Conservation (phyloP, 345 rosid species). For the Brassica napus region DNA sequence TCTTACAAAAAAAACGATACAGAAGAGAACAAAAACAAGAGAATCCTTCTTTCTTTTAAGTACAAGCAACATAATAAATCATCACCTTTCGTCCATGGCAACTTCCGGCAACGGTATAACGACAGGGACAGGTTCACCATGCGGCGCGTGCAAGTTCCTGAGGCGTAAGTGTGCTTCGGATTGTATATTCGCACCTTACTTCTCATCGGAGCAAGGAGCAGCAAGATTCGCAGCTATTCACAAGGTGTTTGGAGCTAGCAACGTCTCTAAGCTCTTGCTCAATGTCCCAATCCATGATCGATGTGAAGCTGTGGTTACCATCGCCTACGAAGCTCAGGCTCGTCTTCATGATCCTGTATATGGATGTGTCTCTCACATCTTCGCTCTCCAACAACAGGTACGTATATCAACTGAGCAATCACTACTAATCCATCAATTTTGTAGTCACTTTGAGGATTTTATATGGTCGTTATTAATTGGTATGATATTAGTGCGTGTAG, state of each 20-base stretch:
- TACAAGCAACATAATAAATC: neutral
- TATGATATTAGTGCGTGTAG: constrained; percentile 8
- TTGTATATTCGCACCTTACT: constrained; percentile 59
- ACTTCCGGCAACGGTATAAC: constrained; percentile 39
- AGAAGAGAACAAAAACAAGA: neutral
- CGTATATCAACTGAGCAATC: constrained; percentile 30
- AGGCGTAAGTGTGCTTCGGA: constrained; percentile 58
- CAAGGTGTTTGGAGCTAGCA: constrained; percentile 75
- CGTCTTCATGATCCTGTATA: constrained; percentile 63
- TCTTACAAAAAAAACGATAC: neutral
- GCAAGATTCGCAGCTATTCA: constrained; percentile 62
- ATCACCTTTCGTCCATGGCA: constrained; percentile 33
- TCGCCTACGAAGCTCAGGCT: constrained; percentile 67
- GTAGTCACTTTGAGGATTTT: neutral
- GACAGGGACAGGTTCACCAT: constrained; percentile 54
- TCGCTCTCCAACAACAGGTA: constrained; percentile 68
- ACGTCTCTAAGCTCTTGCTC: constrained; percentile 57
- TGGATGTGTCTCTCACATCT: constrained; percentile 67
- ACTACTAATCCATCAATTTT: neutral
- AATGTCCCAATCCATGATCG: constrained; percentile 59
- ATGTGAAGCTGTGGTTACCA: constrained; percentile 62
- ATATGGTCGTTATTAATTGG: neutral
- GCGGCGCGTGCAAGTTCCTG: constrained; percentile 71
- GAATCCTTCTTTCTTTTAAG: neutral
- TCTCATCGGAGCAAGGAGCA: constrained; percentile 62